phyloP scores from a whole-genome alignment of 2,329 filamentous ascomycete genomes.

The Aspergillus aculeatus region DNA sequence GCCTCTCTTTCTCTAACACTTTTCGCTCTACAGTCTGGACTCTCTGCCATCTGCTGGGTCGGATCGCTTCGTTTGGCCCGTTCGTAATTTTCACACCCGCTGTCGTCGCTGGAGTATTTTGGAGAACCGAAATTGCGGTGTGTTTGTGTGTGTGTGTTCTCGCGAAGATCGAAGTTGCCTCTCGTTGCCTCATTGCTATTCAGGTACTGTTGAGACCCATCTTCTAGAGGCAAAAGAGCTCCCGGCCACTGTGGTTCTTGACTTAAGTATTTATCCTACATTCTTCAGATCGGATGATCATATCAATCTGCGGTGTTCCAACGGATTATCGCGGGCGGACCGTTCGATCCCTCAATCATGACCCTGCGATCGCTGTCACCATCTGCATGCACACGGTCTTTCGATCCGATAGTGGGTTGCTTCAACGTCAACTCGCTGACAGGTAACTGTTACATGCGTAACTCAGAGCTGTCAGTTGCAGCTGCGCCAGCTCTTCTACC shows the following conservation, averaged over 20 bases:
- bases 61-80: not conserved
- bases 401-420: not conserved
- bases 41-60: slow-evolving; percentile 2
- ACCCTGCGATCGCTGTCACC: slow-evolving; percentile 2
- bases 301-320: not conserved
- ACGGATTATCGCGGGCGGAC: not conserved
- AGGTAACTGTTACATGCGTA: not conserved
- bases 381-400: not conserved
- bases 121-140: not conserved
- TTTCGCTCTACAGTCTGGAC: not conserved
- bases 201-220: not conserved
- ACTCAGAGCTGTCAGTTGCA: not conserved
- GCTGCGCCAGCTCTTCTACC: not conserved
- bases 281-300: not conserved
- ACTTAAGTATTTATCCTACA: not conserved
- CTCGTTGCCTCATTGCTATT: not conserved
- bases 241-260: not conserved
- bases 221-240: not conserved
- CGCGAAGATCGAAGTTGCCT: not conserved
- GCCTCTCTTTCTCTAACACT: not conserved
- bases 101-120: no score
- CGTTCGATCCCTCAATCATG: slow-evolving; percentile 6
- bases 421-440: not conserved
- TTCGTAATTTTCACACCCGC: not conserved
- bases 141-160: not conserved